These are phyloP conservation scores for Paulownia fortunei DNA, from an alignment of 257 asterid genomes.

Conservation along the genomic window DNA sequence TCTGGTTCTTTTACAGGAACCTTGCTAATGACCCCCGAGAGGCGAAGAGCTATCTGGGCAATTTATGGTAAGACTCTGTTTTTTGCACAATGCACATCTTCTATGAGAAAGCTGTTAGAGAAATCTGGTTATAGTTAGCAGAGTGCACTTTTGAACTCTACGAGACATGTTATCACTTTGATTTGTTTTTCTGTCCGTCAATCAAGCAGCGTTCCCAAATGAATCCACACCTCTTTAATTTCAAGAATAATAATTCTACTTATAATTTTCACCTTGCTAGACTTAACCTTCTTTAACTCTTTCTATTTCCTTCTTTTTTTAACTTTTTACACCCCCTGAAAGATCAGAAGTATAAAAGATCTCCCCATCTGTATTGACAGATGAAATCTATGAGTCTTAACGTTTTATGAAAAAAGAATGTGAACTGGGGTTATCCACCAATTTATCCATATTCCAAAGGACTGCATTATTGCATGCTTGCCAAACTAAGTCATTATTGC, in stretches of 20 bases:
- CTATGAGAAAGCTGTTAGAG: background rate
- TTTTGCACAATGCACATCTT: constrained; percentile 5
- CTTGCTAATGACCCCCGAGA: constrained; percentile 90
- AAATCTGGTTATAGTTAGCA: background rate
- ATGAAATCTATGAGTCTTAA: constrained; percentile 1
- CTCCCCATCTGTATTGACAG: background rate
- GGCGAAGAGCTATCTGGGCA: constrained; percentile 99
- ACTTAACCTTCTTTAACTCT: background rate
- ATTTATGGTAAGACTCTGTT: constrained; percentile 74
- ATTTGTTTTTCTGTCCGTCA: background rate
- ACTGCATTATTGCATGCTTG: background rate
- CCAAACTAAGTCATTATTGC: constrained; percentile 8
- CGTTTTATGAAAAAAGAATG: background rate
- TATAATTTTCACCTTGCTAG: background rate
- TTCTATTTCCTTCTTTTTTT: background rate
- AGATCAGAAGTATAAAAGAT: background rate
- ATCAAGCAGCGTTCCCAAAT: background rate
- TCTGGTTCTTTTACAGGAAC: constrained; percentile 67
- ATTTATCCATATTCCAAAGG: background rate
- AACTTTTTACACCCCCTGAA: background rate
- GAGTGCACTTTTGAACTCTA: background rate
- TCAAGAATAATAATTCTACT: background rate
- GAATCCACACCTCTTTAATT: background rate
- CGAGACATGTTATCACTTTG: background rate
- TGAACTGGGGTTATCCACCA: background rate